Evolutionary conservation across 2,329 filamentous ascomycete species (phyloP).

Genomic region (Venturia carpophila): DNA sequence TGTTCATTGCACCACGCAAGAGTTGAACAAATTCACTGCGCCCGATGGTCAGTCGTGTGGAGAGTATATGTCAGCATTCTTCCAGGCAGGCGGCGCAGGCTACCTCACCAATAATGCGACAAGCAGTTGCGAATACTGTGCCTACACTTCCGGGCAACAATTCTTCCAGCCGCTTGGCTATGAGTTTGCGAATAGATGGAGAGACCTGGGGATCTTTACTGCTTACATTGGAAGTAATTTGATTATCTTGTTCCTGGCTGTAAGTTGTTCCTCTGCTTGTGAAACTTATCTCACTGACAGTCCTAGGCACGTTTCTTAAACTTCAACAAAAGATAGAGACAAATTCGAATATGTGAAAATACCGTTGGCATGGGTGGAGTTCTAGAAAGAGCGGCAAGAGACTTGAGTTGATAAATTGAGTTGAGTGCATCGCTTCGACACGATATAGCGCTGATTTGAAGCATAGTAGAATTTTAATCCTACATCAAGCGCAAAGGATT

Average conservation of each 20-base stretch:
- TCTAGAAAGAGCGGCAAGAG: not conserved
- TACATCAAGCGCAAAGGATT: too few relatives aligned
- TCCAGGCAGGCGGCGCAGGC: constrained; percentile 57
- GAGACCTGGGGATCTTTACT: constrained; percentile 70
- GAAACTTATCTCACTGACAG: constrained; percentile 20
- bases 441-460: not conserved
- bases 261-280: constrained; percentile 30
- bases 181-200: constrained; percentile 63
- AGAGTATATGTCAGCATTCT: constrained; percentile 67
- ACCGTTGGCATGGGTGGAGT: not conserved
- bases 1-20: constrained; percentile 53
- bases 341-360: not conserved
- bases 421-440: not conserved
- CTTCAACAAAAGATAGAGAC: constrained; percentile 31
- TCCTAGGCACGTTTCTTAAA: constrained; percentile 36
- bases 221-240: constrained; percentile 74
- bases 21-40: constrained; percentile 61
- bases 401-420: not conserved
- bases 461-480: not conserved
- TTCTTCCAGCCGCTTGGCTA: constrained; percentile 65
- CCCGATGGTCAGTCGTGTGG: constrained; percentile 61
- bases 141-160: constrained; percentile 70
- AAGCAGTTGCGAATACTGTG: constrained; percentile 68
- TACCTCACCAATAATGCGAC: constrained; percentile 63
- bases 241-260: constrained; percentile 52